A percentile compares a stretch with the other conserved stretches of the same genome.
Conservation (phyloP, 2,329 filamentous ascomycete genomes). For the Alternaria infectoria region DNA sequence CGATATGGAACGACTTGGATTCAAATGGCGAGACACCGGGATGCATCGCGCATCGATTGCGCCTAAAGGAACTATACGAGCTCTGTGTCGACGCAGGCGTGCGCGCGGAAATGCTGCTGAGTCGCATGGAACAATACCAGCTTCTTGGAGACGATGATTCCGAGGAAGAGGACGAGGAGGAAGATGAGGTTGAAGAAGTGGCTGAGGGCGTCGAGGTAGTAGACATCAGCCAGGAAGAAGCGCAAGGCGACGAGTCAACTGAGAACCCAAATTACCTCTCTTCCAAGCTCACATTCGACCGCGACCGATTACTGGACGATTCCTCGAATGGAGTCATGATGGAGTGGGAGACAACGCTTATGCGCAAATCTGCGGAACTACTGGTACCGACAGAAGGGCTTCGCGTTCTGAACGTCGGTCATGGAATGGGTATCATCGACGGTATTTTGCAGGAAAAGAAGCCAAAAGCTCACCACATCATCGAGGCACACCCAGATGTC, state of each 20-base stretch:
- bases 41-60: constrained; percentile 76
- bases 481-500: constrained; percentile 59
- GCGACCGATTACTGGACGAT: constrained; percentile 54
- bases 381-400: constrained; percentile 49
- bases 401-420: constrained; percentile 57
- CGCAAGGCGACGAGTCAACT: constrained; percentile 44
- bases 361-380: constrained; percentile 54
- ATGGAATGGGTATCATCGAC: constrained; percentile 61
- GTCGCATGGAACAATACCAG: constrained; percentile 82
- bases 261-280: constrained; percentile 57
- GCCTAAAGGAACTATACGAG: constrained; percentile 74
- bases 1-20: constrained; percentile 97
- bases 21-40: constrained; percentile 86
- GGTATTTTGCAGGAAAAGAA: constrained; percentile 53
- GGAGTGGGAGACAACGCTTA: constrained; percentile 60
- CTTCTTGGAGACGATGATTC: constrained; percentile 66
- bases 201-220: constrained; percentile 30
- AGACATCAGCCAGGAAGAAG: constrained; percentile 34
- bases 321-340: constrained; percentile 61
- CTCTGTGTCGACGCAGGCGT: constrained; percentile 89
- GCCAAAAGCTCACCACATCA: constrained; percentile 56
- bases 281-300: constrained; percentile 56
- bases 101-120: constrained; percentile 85
- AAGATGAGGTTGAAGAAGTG: constrained; percentile 44
- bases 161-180: constrained; percentile 56